Evolutionary conservation across 768 basidiomycete species (phyloP).

Genomic region (Mycena venus): DNA sequence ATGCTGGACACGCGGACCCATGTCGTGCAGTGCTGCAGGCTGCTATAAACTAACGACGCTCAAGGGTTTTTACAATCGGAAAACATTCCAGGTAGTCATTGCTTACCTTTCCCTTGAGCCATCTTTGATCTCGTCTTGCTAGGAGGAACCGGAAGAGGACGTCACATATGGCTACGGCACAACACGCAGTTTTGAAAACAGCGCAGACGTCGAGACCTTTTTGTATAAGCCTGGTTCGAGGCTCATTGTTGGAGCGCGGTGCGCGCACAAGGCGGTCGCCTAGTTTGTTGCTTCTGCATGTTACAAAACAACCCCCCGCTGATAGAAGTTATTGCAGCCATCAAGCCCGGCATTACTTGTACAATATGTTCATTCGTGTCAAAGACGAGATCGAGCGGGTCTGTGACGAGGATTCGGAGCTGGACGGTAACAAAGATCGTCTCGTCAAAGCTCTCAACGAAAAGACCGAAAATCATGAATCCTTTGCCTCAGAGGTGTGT

Average conservation of each 20-base stretch:
- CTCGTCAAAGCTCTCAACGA: neutral
- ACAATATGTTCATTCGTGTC: constrained; percentile 13
- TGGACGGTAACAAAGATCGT: neutral
- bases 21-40: neutral
- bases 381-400: constrained; percentile 10
- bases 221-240: constrained; percentile 23
- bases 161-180: constrained; percentile 1
- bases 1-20: constrained; percentile 18
- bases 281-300: constrained; percentile 3
- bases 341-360: constrained; percentile 20
- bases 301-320: neutral
- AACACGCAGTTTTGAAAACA: neutral
- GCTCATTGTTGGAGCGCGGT: constrained; percentile 20
- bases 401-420: neutral
- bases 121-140: neutral
- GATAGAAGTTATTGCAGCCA: constrained; percentile 1
- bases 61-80: constrained; percentile 17
- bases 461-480: neutral
- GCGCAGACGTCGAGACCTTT: neutral
- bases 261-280: neutral
- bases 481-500: constrained; percentile 1
- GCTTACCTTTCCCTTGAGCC: neutral
- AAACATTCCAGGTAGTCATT: constrained; percentile 10
- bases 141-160: constrained; percentile 11
- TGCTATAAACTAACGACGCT: constrained; percentile 4